Evolutionary conservation across 2,329 filamentous ascomycete genomes (phyloP).

Genomic region (Dothideomycetidae sp.): DNA sequence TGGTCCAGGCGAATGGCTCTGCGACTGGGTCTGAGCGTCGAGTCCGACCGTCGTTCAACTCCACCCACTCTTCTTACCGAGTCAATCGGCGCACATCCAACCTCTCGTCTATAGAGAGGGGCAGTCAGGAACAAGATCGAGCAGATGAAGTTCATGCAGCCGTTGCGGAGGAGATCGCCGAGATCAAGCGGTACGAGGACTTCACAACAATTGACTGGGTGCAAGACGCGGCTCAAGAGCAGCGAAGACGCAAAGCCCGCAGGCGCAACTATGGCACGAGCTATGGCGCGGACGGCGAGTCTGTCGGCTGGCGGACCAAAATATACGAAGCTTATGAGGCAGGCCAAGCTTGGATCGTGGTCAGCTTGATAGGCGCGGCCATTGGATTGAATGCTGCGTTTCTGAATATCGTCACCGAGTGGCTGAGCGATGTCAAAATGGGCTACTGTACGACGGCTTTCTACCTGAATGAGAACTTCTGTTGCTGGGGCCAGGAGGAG

Average conservation of each 20-base stretch:
- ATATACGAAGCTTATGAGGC: conserved; percentile 84
- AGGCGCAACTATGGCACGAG: conserved; percentile 33
- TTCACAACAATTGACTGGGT: conserved; percentile 99
- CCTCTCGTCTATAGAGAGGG: conserved; percentile 48
- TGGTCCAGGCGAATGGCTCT: too few species aligned
- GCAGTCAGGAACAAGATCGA: conserved; percentile 36
- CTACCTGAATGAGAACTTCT: conserved; percentile 94
- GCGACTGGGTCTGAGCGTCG: conserved; percentile 13
- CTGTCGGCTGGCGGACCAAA: conserved; percentile 65
- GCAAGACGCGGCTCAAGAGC: conserved; percentile 86
- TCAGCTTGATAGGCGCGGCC: conserved; percentile 80
- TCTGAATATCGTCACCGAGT: conserved; percentile 91
- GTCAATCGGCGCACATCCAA: conserved; percentile 55
- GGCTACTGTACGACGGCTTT: conserved; percentile 94
- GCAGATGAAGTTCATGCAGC: conserved; percentile 48
- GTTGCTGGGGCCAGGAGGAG: conserved; percentile 89
- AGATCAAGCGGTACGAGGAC: conserved; percentile 96
- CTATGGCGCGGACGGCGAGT: conserved; percentile 30
- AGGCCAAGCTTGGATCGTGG: conserved; percentile 93
- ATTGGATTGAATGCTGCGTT: conserved; percentile 90
- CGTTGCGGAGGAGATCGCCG: conserved; percentile 86
- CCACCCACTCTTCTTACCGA: conserved; percentile 28
- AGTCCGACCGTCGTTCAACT: conserved; percentile 34
- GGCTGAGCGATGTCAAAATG: conserved; percentile 88
- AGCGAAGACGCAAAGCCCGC: conserved; percentile 62